phyloP scores from a whole-genome alignment of 352 stramenopile species.

The Stephanocyclus meneghinianus region DNA sequence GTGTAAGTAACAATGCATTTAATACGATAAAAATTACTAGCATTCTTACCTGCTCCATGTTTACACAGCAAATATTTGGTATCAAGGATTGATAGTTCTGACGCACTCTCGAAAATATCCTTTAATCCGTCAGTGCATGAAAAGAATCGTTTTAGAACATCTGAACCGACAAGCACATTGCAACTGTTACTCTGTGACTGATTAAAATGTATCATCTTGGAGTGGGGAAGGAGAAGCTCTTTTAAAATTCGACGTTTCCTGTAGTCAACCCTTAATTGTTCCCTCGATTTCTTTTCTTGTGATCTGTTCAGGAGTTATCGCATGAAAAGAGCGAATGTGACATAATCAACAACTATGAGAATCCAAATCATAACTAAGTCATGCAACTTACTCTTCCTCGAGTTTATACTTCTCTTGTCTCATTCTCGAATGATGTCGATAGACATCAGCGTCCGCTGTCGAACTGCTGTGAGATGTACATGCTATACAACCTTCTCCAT shows the following conservation, averaged over 20 bases:
- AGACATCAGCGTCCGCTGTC: conserved; percentile 15
- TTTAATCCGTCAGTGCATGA: conserved; percentile 56
- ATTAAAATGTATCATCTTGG: conserved; percentile 7
- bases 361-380: background rate
- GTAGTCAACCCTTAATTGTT: conserved; percentile 18
- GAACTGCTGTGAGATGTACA: background rate
- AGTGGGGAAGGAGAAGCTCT: conserved; percentile 17
- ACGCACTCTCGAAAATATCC: conserved; percentile 39
- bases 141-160: conserved; percentile 62
- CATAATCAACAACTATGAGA: background rate
- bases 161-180: conserved; percentile 60
- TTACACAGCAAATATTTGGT: conserved; percentile 56
- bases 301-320: conserved; percentile 4
- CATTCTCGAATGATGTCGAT: conserved; percentile 24
- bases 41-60: conserved; percentile 37
- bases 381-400: conserved; percentile 48
- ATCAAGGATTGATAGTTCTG: conserved; percentile 35
- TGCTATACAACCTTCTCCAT: conserved; percentile 1
- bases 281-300: conserved; percentile 16
- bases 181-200: conserved; percentile 4
- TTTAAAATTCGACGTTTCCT: conserved; percentile 32
- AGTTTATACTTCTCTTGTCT: conserved; percentile 24
- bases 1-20: background rate
- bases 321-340: background rate
- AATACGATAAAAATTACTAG: background rate